A percentile compares a stretch with the other conserved stretches of the same genome.
phyloP scores from a whole-genome alignment of 1,139 yeast genomes.

The Casaregolazyma suthepensis region DNA sequence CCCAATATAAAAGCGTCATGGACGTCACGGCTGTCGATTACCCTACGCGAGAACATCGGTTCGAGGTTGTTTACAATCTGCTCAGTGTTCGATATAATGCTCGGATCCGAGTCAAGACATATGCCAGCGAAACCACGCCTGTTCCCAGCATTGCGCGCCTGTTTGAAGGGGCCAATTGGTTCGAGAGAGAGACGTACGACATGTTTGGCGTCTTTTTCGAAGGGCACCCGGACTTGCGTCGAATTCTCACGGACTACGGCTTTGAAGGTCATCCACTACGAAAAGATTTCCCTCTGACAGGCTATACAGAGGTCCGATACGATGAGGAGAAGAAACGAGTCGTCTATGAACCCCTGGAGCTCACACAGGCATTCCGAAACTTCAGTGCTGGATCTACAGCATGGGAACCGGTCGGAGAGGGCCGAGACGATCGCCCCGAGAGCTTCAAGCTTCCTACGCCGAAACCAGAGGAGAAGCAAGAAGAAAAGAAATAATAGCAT shows the following conservation, averaged over 20 bases:
- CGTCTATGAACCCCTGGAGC: conserved; percentile 82
- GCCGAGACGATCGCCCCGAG: conserved; percentile 77
- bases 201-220: conserved; percentile 82
- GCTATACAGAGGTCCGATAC: conserved; percentile 83
- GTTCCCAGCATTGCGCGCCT: conserved; percentile 72
- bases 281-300: conserved; percentile 90
- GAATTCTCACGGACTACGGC: conserved; percentile 89
- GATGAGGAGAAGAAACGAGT: conserved; percentile 89
- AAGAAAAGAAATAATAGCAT: conserved; percentile 26
- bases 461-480: conserved; percentile 52
- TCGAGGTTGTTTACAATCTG: conserved; percentile 80
- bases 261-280: conserved; percentile 90
- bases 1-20: conserved; percentile 72
- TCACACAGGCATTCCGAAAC: conserved; percentile 89
- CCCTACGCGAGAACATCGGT: conserved; percentile 77
- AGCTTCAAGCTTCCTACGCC: conserved; percentile 77
- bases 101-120: conserved; percentile 82
- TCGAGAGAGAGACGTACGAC: conserved; percentile 83
- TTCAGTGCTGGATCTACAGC: conserved; percentile 82
- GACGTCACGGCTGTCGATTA: conserved; percentile 86
- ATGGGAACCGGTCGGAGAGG: conserved; percentile 91
- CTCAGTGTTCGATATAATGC: conserved; percentile 80
- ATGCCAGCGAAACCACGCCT: conserved; percentile 74
- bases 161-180: conserved; percentile 83
- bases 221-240: conserved; percentile 83